Evolutionary conservation across 2,329 filamentous ascomycete genomes (phyloP), one percentile per base, ranked within the genome.

Genomic region (Xylaria sp.): DNA sequence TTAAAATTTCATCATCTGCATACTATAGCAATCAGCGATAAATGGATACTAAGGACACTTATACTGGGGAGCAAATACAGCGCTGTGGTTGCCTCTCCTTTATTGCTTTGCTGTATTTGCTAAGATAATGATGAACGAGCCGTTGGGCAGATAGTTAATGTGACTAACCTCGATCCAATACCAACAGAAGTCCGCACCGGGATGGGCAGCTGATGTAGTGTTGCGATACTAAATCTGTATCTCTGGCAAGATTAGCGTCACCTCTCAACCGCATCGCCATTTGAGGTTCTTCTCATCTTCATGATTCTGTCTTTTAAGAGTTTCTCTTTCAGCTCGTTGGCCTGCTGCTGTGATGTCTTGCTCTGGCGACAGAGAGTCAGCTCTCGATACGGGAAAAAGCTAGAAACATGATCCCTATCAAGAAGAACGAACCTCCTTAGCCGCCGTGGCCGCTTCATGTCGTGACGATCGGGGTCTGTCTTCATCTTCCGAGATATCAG

Each of bases 401-500:
- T 52, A 65, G 65, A 70, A 66, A 63, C 63, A 61, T 46, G 65
- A 65, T 67, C 70, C 71, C 70, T 70, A 72, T 70, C 67, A 73
- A 73, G 72, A 70, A 72, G 69, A 70, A 75, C 76, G 74, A 80
- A 79, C 79, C 78, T 81, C 78, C 76, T 78, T 73, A 68, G 74
- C 73, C 70, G 69, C 66, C 63, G 74, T 70, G 66, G 70, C 70
- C 64, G 72, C 67, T 46, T 71, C 71, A 67, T 72, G 68, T 71
- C 69, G 74, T 63, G 73, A 67, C 67, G 76, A 70, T 74, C 67
- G 73, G 65, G 72, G 71, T 76, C 77, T 80, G 72, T 77, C 75
- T 77, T 80, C 75, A 77, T 78, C 76, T 76, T 79, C 78, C 73
- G 76, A 81, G 82, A 76, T 77, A 86, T 88, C 85, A 87, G 82